Conservation (phyloP, 2,329 filamentous ascomycete species). For the Colletotrichum sublineola region DNA sequence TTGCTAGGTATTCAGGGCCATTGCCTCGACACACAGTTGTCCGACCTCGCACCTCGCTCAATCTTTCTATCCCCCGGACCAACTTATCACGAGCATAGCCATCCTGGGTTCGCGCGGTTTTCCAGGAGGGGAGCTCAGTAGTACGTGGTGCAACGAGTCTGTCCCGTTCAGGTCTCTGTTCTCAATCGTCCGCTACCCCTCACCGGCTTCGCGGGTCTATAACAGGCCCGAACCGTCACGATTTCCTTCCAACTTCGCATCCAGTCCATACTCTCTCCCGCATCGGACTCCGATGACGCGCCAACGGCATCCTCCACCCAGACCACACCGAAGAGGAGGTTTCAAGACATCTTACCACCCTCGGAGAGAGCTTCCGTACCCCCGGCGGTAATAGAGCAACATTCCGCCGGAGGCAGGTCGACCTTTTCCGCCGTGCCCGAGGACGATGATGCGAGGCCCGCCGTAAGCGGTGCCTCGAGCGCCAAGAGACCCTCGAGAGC, state of each 20-base stretch:
- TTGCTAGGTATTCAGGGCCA: conserved; percentile 17
- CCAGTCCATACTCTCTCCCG: conserved; percentile 64
- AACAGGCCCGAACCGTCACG: conserved; percentile 59
- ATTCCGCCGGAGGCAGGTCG: conserved; percentile 42
- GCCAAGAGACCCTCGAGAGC: conserved; percentile 58
- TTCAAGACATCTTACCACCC: conserved; percentile 52
- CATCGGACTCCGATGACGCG: conserved; percentile 55
- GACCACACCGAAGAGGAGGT: conserved; percentile 54
- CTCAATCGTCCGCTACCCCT: conserved; percentile 22
- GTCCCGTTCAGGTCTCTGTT: conserved; percentile 24
- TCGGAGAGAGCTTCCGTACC: conserved; percentile 47
- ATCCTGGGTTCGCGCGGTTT: conserved; percentile 29
- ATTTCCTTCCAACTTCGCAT: conserved; percentile 66
- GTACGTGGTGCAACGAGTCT: conserved; percentile 29
- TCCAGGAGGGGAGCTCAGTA: conserved; percentile 27
- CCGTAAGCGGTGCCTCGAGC: conserved; percentile 14
- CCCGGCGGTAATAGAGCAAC: conserved; percentile 40
- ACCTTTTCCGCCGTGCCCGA: conserved; percentile 42
- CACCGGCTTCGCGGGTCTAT: conserved; percentile 50
- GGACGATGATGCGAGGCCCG: conserved; percentile 47
- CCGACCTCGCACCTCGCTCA: conserved; percentile 24
- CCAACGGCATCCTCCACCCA: conserved; percentile 49
- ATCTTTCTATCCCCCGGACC: conserved; percentile 25
- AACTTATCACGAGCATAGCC: conserved; percentile 23
- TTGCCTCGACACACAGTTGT: conserved; percentile 34